Conservation (phyloP, 805 yeast genomes). For the Candida xyloterini region DNA sequence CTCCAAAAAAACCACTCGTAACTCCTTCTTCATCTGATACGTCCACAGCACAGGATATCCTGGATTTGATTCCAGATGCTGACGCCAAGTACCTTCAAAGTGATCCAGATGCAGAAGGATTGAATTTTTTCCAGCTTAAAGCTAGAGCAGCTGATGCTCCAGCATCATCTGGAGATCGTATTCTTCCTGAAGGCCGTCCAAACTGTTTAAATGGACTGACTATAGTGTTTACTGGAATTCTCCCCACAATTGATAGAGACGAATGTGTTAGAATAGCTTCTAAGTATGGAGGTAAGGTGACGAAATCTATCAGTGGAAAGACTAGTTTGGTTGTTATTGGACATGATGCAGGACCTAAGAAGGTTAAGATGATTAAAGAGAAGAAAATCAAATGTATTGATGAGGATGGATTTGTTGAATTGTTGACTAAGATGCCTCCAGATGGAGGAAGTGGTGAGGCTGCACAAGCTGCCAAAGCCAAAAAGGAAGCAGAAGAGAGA, state of each 20-base stretch:
- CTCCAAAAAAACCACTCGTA: too few relatives aligned
- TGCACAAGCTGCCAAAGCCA: slow-evolving; percentile 70
- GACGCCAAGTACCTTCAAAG: slow-evolving; percentile 39
- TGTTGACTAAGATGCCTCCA: slow-evolving; percentile 78
- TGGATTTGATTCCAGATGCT: slow-evolving; percentile 71
- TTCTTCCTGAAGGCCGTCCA: slow-evolving; percentile 78
- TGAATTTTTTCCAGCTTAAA: slow-evolving; percentile 54
- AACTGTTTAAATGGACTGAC: slow-evolving; percentile 87
- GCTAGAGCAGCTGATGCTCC: slow-evolving; percentile 39
- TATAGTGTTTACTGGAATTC: slow-evolving; percentile 87
- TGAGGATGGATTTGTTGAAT: slow-evolving; percentile 79
- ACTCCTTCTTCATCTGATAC: neutral
- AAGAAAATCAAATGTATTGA: slow-evolving; percentile 75
- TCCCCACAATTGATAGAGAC: slow-evolving; percentile 76
- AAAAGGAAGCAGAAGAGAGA: slow-evolving; percentile 66
- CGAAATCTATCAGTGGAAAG: slow-evolving; percentile 78
- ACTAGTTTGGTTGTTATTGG: slow-evolving; percentile 91
- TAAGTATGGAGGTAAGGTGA: slow-evolving; percentile 87
- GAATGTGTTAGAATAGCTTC: slow-evolving; percentile 75
- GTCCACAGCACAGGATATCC: slow-evolving; percentile 49
- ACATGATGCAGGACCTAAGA: slow-evolving; percentile 95
- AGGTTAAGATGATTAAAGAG: slow-evolving; percentile 73
- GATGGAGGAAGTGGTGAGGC: slow-evolving; percentile 86
- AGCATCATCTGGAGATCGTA: slow-evolving; percentile 36
- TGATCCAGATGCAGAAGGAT: slow-evolving; percentile 47